Base-by-base conservation (phyloP, 1,139 yeast species). In the Yamadazyma diospyri region DNA sequence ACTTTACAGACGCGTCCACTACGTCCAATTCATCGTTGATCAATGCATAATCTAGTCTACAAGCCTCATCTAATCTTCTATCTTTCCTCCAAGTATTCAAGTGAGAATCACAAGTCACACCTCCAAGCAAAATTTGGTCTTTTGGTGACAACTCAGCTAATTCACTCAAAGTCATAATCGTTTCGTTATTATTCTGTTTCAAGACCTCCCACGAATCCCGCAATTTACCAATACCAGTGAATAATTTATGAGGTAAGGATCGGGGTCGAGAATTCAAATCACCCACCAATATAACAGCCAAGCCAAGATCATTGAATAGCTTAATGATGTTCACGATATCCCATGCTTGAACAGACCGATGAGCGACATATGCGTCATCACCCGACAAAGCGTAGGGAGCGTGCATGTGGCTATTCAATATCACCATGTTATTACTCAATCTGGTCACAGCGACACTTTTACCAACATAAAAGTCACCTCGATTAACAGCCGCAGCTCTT, bases 381-480 rank as follows among this genome's bases (percentile, higher is more conserved):
- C 97, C 97, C 1, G 65, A 61, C 21, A 59, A 49, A 1, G 94
- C 77, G 53, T 92, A 92, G 0, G 99, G 98, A 2, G 99, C 98
- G 60, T 92, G 99, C 92, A 94, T 82, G 53, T 92, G 99, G 12
- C 95, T 81, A 51, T 89, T 89, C 50, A 92, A 64, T 6, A 94
- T 58, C 10, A 94, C 97, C 30, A 92, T 62, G 11, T 81, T 86
- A 13, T 69, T 58, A 4, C 66, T 54, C 28, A 89, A 64, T 10
- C 81, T 59, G 0, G 95, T 84, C 2, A 88, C 79, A 0, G 95
- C 85, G 14, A 88, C 75, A 16, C 94, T 75, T 55, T 92, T 92
- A 3, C 99, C 99, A 16, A 94, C 99, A 45, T 76, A 86, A 95
- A 97, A 92, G 56, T 92, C 99, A 18, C 99, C 99, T 39, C 97